Evolutionary conservation across 106 monocot species (phyloP).

Genomic region (Acorus gramineus): DNA sequence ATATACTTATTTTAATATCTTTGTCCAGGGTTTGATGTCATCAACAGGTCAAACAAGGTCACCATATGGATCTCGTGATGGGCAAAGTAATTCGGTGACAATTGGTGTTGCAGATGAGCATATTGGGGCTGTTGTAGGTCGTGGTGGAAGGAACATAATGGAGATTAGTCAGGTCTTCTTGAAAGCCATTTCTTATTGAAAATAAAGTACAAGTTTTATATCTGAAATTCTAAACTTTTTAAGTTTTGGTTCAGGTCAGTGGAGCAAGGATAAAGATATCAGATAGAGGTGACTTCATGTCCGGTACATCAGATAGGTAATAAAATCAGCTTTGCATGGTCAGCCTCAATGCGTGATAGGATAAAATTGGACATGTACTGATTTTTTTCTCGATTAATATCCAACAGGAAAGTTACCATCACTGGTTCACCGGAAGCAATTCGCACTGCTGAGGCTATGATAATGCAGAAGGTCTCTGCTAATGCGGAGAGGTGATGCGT

Average conservation of each 20-base stretch:
- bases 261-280: constrained; percentile 93
- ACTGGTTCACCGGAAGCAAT: constrained; percentile 57
- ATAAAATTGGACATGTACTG: too few relatives aligned
- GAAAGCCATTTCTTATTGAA: background rate
- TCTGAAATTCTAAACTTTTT: too few relatives aligned
- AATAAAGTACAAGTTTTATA: background rate
- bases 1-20: background rate
- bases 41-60: constrained; percentile 26
- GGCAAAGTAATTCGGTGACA: constrained; percentile 50
- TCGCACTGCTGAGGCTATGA: constrained; percentile 53
- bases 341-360: background rate
- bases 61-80: constrained; percentile 29
- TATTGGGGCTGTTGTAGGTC: constrained; percentile 93
- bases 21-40: constrained; percentile 21
- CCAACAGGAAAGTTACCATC: constrained; percentile 60
- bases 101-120: constrained; percentile 95
- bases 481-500: constrained; percentile 37
- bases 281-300: constrained; percentile 92
- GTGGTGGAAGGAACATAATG: constrained; percentile 85
- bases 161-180: constrained; percentile 82
- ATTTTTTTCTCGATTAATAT: background rate
- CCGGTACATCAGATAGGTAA: constrained; percentile 90
- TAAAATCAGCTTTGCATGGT: background rate
- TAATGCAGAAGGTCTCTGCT: constrained; percentile 52
- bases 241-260: constrained; percentile 39